phyloP scores from a whole-genome alignment of 176 grass and related monocot species.

The Carex littledalei region DNA sequence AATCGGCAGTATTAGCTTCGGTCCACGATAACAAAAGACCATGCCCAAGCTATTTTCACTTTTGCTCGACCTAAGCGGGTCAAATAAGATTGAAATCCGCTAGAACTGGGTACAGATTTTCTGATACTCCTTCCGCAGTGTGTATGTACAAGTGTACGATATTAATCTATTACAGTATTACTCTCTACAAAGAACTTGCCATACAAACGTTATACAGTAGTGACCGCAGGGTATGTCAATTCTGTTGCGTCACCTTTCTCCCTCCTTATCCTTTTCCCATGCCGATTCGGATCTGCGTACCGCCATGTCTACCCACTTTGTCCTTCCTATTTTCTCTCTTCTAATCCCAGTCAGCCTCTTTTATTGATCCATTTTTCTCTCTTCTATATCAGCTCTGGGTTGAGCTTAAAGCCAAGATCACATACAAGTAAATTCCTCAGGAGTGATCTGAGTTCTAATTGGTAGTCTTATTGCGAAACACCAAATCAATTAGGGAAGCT shows the following conservation, averaged over 20 bases:
- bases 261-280: conserved; percentile 1
- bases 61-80: background rate
- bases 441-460: background rate
- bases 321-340: background rate
- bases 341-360: background rate
- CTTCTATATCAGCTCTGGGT: background rate
- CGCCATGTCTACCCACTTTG: background rate
- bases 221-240: background rate
- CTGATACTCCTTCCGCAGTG: background rate
- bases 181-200: background rate
- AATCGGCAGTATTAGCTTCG: background rate
- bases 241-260: conserved; percentile 26
- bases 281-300: conserved; percentile 8
- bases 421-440: background rate
- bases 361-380: background rate
- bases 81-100: background rate
- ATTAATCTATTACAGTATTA: background rate
- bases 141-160: background rate
- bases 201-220: background rate
- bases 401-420: background rate
- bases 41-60: background rate
- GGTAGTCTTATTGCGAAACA: background rate
- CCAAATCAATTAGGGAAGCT: background rate
- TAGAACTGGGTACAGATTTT: background rate
- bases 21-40: background rate